A percentile compares a stretch with the other conserved stretches of the same genome.
phyloP scores from a whole-genome alignment of 805 yeast genomes.

The Pachysolen tannophilus region DNA sequence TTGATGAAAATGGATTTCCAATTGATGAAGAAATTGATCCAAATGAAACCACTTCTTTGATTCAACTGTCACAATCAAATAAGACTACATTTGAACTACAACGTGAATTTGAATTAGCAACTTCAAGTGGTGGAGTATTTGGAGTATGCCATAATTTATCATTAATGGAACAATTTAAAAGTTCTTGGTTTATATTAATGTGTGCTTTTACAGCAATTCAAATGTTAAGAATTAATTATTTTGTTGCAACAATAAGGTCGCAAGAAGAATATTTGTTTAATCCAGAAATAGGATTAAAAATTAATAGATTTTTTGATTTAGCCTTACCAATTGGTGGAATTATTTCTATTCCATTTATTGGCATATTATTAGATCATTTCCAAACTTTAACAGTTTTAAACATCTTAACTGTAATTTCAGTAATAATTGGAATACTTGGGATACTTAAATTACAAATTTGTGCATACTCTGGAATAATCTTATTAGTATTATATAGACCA shows the following conservation, averaged over 20 bases:
- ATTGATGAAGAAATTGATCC: slow-evolving; percentile 36
- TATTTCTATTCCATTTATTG: slow-evolving; percentile 80
- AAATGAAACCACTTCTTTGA: slow-evolving; percentile 9
- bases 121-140: slow-evolving; percentile 58
- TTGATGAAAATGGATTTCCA: slow-evolving; percentile 62
- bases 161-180: slow-evolving; percentile 29
- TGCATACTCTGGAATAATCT: slow-evolving; percentile 60
- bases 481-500: slow-evolving; percentile 63
- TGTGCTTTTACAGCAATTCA: slow-evolving; percentile 74
- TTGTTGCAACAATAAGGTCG: slow-evolving; percentile 80
- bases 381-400: slow-evolving; percentile 51
- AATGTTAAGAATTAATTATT: slow-evolving; percentile 88
- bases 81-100: slow-evolving; percentile 62
- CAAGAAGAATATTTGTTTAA: slow-evolving; percentile 73
- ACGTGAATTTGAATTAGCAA: slow-evolving; percentile 47
- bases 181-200: slow-evolving; percentile 77
- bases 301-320: slow-evolving; percentile 75
- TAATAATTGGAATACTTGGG: slow-evolving; percentile 66
- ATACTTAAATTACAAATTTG: slow-evolving; percentile 37
- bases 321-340: slow-evolving; percentile 88
- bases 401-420: slow-evolving; percentile 45
- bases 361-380: slow-evolving; percentile 66
- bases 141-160: slow-evolving; percentile 67
- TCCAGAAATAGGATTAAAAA: slow-evolving; percentile 38
- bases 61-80: slow-evolving; percentile 13